Percentiles rank a stretch among this genome's conserved stretches.
Conservation (phyloP, 495 filamentous ascomycete species). For the Corynascus novoguineensis region DNA sequence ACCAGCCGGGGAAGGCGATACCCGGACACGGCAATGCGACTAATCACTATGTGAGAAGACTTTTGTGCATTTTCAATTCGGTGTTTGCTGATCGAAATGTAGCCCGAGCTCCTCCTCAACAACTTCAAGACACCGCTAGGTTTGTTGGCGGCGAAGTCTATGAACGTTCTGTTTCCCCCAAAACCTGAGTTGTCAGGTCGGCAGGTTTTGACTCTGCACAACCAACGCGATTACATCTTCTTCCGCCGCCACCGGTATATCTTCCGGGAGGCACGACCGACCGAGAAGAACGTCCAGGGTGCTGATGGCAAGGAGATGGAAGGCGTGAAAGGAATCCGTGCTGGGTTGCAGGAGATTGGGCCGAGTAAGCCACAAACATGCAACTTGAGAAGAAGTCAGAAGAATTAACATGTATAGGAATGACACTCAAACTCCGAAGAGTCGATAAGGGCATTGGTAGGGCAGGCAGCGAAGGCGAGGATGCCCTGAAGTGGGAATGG, state of each 20-base stretch:
- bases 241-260: slow-evolving; percentile 84
- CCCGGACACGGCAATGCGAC: slow-evolving; percentile 86
- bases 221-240: slow-evolving; percentile 96
- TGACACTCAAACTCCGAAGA: slow-evolving; percentile 82
- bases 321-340: slow-evolving; percentile 73
- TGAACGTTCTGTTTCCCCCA: slow-evolving; percentile 75
- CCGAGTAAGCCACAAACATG: slow-evolving; percentile 42
- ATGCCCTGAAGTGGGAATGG: slow-evolving; percentile 82
- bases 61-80: background rate
- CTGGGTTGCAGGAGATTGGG: slow-evolving; percentile 80
- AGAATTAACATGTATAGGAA: slow-evolving; percentile 21
- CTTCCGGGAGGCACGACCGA: slow-evolving; percentile 77
- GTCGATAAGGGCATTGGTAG: slow-evolving; percentile 86
- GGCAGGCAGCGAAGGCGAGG: slow-evolving; percentile 65
- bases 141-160: slow-evolving; percentile 78
- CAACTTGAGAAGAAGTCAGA: background rate
- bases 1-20: slow-evolving; percentile 75
- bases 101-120: slow-evolving; percentile 88
- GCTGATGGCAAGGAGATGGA: slow-evolving; percentile 82
- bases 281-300: slow-evolving; percentile 80
- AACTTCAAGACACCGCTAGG: slow-evolving; percentile 93
- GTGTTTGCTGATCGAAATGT: slow-evolving; percentile 12
- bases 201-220: slow-evolving; percentile 87
- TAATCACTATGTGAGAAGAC: slow-evolving; percentile 56
- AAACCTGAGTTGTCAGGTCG: slow-evolving; percentile 76